Conservation (phyloP, 2,329 filamentous ascomycete species). For the Didymella segeticola region DNA sequence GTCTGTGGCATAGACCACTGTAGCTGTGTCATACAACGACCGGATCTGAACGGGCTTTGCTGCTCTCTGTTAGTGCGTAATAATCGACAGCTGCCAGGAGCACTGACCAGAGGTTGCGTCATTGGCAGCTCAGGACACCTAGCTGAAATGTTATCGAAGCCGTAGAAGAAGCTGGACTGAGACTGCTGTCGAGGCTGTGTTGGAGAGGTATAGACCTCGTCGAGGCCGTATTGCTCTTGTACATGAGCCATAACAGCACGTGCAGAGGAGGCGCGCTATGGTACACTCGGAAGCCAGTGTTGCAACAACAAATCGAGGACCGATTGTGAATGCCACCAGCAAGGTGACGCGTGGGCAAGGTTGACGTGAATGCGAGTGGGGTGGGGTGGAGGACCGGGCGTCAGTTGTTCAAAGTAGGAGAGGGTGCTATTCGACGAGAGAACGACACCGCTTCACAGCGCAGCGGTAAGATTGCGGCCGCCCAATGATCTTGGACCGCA, state of each 20-base stretch:
- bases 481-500: conserved; percentile 1
- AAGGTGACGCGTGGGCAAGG: conserved; percentile 12
- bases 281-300: conserved; percentile 3
- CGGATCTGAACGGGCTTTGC: conserved; percentile 19
- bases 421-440: conserved; percentile 28
- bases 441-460: conserved; percentile 32
- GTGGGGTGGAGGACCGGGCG: conserved; percentile 19
- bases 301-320: conserved; percentile 2
- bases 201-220: conserved; percentile 10
- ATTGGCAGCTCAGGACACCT: conserved; percentile 12
- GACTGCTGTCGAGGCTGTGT: conserved; percentile 7
- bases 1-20: conserved; percentile 15
- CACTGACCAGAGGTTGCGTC: conserved; percentile 28
- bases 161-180: conserved; percentile 8
- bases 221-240: conserved; percentile 12
- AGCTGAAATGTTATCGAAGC: background rate
- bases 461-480: conserved; percentile 26
- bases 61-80: conserved; percentile 10
- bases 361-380: conserved; percentile 27
- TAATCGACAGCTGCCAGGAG: too few relatives aligned
- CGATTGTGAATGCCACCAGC: conserved; percentile 1
- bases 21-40: conserved; percentile 4
- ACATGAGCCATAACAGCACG: conserved; percentile 23
- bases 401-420: conserved; percentile 27
- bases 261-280: conserved; percentile 4